Base-by-base conservation (phyloP, 768 basidiomycete species). In the Tephrocybe sp. region DNA sequence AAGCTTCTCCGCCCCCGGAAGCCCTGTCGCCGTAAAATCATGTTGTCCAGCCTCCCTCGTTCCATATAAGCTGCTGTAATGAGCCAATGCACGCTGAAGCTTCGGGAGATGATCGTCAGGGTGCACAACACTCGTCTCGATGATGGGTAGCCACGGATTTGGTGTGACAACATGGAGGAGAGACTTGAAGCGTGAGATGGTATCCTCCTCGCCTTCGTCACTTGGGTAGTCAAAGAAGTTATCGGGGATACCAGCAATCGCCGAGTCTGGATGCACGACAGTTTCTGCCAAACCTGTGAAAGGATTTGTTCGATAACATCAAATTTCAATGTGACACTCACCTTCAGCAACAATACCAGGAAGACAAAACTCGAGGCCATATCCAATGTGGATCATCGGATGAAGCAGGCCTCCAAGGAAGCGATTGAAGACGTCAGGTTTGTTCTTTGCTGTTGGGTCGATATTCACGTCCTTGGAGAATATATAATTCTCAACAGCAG, bases 261-360 rank as follows among this genome's bases (percentile, higher is more conserved):
- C 65, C 6, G 65, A 60, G 15, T 72, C 55, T 7, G 59, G 49
- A 49, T 83, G 78, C 7, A 80, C 75, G 1, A 79, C 77, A 2
- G 78, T 64, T 63, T 81, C 73, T 1, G 84, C 80, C 15, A 87
- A 67, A 32, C 83, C 85, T 84, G 44, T 8, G 16, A 37, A 18
- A 34, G 49, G 37, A 24, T 39, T 18, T 31, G 35, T 8, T 16
- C 1, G 12, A 44, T 44, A 35, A 56, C 35, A 46, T 43, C 44
- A 32, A 11, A 27, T 19, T 15, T 46, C 32, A 34, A 26, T 12
- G 15, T 27, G 27, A 21, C 26, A 16, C 25, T 55, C 12, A 84
- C 86, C 87, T 71, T 89, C 86, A 2, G 79, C 79, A 3, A 80
- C 64, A 51, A 86, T 67, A 1, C 85, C 87, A 3, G 79, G 74